Evolutionary conservation across 768 basidiomycete genomes (phyloP).

Genomic region (Pleurotus ostreatus): DNA sequence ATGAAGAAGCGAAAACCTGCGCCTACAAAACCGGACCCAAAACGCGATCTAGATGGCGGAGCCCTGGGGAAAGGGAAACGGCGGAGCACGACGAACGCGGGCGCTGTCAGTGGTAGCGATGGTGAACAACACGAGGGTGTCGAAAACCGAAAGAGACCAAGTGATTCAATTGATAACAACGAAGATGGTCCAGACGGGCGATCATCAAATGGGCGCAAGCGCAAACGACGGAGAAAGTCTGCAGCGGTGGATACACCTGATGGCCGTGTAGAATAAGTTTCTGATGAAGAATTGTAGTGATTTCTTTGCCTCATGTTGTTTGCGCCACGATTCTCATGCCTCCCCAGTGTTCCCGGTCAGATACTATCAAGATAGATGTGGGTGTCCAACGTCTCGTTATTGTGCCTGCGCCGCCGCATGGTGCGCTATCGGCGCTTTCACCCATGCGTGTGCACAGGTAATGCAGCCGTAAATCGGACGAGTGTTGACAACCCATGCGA

Average conservation of each 20-base stretch:
- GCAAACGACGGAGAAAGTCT: constrained; percentile 20
- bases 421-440: no score
- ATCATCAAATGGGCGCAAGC: constrained; percentile 17
- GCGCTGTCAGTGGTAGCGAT: background rate
- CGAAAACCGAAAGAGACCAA: constrained; percentile 15
- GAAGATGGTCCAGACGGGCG: background rate
- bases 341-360: background rate
- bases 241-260: background rate
- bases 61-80: constrained; percentile 15
- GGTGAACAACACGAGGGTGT: background rate
- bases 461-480: no score
- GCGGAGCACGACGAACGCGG: constrained; percentile 12
- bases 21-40: constrained; percentile 3
- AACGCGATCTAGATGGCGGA: background rate
- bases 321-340: background rate
- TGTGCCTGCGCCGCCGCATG: no score
- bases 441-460: no score
- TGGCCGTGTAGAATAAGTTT: background rate
- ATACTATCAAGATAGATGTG: no score
- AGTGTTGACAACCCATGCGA: no score
- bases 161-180: background rate
- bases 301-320: background rate
- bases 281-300: background rate
- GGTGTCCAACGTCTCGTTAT: no score
- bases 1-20: constrained; percentile 61